A percentile compares a stretch with the other conserved stretches of the same genome.
Evolutionary conservation across 2,329 filamentous ascomycete genomes (phyloP).

Genomic region (Hypocreales sp.): DNA sequence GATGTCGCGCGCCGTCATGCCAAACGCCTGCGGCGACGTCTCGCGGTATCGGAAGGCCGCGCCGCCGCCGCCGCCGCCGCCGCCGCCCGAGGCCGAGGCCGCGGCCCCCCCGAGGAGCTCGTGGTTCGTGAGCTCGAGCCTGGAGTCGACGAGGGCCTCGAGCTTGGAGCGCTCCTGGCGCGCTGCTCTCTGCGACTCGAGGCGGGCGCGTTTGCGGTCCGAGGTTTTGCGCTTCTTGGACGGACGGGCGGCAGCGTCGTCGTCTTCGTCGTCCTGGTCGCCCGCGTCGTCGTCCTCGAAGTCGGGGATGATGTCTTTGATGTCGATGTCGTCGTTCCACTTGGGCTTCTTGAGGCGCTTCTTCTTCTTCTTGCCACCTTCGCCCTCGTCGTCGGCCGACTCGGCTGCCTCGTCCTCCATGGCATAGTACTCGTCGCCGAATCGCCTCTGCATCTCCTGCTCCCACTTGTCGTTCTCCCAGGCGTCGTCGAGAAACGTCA

Average conservation of each 20-base stretch:
- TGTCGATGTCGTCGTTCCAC: slow-evolving; percentile 97
- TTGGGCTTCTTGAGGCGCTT: slow-evolving; percentile 42
- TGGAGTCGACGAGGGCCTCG: slow-evolving; percentile 71
- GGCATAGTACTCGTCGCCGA: slow-evolving; percentile 84
- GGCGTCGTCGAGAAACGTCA: slow-evolving; percentile 67
- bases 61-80: slow-evolving; percentile 8
- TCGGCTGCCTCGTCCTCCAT: slow-evolving; percentile 52
- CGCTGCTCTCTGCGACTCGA: slow-evolving; percentile 51
- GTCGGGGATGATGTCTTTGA: slow-evolving; percentile 78
- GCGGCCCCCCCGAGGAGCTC: slow-evolving; percentile 28
- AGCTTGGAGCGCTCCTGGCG: slow-evolving; percentile 70
- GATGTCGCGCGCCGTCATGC: slow-evolving; percentile 80
- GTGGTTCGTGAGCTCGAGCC: slow-evolving; percentile 57
- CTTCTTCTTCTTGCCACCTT: slow-evolving; percentile 28
- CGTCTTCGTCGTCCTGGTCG: slow-evolving; percentile 25
- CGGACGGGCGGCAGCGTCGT: slow-evolving; percentile 22
- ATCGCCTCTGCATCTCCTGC: slow-evolving; percentile 71
- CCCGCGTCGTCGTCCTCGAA: slow-evolving; percentile 57
- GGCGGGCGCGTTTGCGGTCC: slow-evolving; percentile 42
- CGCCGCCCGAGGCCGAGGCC: slow-evolving; percentile 23
- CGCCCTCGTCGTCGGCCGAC: slow-evolving; percentile 41
- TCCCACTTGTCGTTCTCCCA: slow-evolving; percentile 91
- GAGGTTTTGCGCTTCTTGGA: slow-evolving; percentile 46
- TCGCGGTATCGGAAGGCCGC: slow-evolving; percentile 76
- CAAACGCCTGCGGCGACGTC: slow-evolving; percentile 79